Percentiles rank a stretch among this genome's conserved stretches.
These are phyloP conservation scores for Gyromitra esculenta DNA, from an alignment of 2,329 filamentous ascomycete genomes.

Conservation along the genomic window DNA sequence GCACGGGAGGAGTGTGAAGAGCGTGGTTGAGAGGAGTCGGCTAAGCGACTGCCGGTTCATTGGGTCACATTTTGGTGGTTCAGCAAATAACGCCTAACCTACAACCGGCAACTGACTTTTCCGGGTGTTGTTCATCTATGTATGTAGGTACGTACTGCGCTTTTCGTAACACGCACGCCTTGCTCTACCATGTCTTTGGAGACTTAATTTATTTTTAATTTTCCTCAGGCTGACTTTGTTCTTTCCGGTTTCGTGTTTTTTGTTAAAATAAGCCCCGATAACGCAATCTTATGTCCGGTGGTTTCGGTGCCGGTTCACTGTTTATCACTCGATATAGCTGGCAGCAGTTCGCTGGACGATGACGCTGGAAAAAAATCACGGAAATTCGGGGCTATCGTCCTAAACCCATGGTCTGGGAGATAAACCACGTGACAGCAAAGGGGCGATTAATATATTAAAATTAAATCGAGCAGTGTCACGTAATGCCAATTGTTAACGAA, in stretches of 20 bases:
- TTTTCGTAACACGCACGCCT: conserved; percentile 28
- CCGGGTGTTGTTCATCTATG: conserved; percentile 33
- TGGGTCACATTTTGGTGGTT: conserved; percentile 41
- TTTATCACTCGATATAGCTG: conserved; percentile 32
- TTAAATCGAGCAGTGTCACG: conserved; percentile 14
- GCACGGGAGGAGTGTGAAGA: conserved; percentile 39
- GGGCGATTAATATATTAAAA: conserved; percentile 10
- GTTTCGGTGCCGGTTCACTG: conserved; percentile 3
- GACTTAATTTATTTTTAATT: conserved; percentile 29
- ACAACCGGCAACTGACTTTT: conserved; percentile 36
- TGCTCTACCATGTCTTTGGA: conserved; percentile 27
- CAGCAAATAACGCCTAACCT: conserved; percentile 21
- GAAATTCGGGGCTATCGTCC: not conserved
- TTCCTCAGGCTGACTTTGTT: conserved; percentile 12
- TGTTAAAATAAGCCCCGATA: conserved; percentile 5
- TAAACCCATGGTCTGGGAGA: not conserved
- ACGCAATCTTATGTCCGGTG: conserved; percentile 11
- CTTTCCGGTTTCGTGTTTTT: not conserved
- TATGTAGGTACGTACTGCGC: conserved; percentile 7
- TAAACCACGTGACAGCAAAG: not conserved
- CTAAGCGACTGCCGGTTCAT: conserved; percentile 44
- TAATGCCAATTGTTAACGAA: conserved; percentile 8
- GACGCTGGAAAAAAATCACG: not conserved
- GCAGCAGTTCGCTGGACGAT: not conserved
- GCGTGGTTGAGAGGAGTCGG: conserved; percentile 32